Evolutionary conservation across 208 protist genomes (phyloP), one percentile per base, ranked within the genome.

Genomic region (Acanthamoeba lenticulata): DNA sequence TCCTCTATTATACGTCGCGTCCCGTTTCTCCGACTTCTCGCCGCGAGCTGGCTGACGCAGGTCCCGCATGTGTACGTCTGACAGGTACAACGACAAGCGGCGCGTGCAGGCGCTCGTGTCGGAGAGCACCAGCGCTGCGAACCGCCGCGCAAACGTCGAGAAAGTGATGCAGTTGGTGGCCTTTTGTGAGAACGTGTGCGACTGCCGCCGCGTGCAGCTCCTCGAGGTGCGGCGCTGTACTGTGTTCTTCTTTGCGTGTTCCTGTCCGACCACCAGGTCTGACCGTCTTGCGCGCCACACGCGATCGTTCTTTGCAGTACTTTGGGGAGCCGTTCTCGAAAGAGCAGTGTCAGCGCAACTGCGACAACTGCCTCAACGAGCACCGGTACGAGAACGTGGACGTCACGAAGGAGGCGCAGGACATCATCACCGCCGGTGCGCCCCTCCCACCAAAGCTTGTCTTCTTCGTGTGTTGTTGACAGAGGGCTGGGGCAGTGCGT

Each of bases 1-100:
- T 98, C 15, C 65, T 98, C 0, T 97, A 98, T 45, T 98, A 97
- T 92, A 88, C n/a, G 34, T 96, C 60, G 45, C 3, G 96, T 21
- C 0, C 9, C 49, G 29, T 72, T 72, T 38, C 6, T 9, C 5
- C n/a, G 49, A 21, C 17, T 57, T 13, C n/a, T n/a, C n/a, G n/a
- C 2, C 15, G 19, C 49, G 13, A 19, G 0, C 49, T 57, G 19
- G 49, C 9, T 57, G 49, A 57, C 49, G 24, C n/a, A n/a, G n/a
- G n/a, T n/a, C n/a, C 49, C 6, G 5, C 2, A 21, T 72, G n/a
- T 38, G 29, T 42, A n/a, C 36, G 36, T 60, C 52, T 60, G 21
- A 27, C 67, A 86, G 77, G 29, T 86, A 86, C 34, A 60, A 15
- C 77, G 77, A 86, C 77, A 86, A 86, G 45, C 44, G 77, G 34